Evolutionary conservation across 2,329 filamentous ascomycete genomes (phyloP).

Genomic region (Zymoseptoria tritici): DNA sequence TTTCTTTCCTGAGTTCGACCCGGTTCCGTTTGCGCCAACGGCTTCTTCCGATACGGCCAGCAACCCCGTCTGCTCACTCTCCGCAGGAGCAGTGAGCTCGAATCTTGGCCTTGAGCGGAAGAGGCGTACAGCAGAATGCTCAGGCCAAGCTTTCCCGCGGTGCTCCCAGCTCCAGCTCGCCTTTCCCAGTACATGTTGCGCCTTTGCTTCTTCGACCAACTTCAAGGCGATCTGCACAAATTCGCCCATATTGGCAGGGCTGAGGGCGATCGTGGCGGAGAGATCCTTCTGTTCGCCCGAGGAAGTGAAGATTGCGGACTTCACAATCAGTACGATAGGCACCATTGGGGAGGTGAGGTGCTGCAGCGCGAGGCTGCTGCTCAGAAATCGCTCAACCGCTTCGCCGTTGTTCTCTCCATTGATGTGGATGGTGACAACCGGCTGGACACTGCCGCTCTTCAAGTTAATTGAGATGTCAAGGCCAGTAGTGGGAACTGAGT

Average conservation of each 20-base stretch:
- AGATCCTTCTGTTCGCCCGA: neutral
- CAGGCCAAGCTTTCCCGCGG: neutral
- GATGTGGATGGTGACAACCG: neutral
- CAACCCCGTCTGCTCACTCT: no score
- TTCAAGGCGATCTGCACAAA: neutral
- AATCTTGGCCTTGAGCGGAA: neutral
- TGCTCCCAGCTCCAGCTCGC: neutral
- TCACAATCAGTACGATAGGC: neutral
- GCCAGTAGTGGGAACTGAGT: rapidly evolving
- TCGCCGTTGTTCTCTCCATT: neutral
- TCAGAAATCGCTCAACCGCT: neutral
- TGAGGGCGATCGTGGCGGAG: neutral
- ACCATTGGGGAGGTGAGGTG: neutral
- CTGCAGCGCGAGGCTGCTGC: neutral
- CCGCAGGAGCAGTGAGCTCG: neutral
- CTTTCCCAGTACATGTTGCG: neutral
- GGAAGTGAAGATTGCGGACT: neutral
- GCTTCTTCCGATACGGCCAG: no score
- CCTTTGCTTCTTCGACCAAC: neutral
- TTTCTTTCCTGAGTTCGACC: no score
- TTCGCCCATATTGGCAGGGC: neutral
- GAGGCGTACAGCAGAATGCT: neutral
- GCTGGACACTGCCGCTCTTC: neutral
- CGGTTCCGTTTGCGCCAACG: no score
- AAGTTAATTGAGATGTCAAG: neutral